Conservation (phyloP, 805 yeast species). For the Kazachstania psychrophila region DNA sequence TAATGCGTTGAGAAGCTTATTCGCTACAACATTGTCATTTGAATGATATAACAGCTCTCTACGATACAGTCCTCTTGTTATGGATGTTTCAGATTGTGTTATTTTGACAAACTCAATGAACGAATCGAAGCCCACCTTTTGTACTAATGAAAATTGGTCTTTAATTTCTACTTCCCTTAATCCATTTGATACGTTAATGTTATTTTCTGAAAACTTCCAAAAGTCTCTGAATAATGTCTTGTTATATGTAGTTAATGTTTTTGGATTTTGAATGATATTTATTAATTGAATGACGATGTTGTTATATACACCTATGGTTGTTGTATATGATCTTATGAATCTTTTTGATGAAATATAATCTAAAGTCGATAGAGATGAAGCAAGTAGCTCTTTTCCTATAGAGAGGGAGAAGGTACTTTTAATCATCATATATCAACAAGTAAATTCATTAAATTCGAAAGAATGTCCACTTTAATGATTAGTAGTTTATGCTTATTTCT, state of each 20-base stretch:
- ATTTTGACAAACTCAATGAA: conserved; percentile 1
- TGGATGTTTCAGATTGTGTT: conserved; percentile 2
- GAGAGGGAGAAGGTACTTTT: too few relatives aligned
- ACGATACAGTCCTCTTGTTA: conserved; percentile 7
- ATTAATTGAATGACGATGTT: too few relatives aligned
- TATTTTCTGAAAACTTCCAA: too few relatives aligned
- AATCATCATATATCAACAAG: too few relatives aligned
- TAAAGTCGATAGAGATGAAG: too few relatives aligned
- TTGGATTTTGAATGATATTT: background rate
- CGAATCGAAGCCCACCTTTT: background rate
- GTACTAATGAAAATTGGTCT: background rate
- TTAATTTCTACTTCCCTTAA: background rate
- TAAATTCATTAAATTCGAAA: too few relatives aligned
- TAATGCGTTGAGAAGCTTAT: background rate
- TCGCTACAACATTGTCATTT: background rate
- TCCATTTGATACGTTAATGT: background rate
- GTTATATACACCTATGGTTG: too few relatives aligned
- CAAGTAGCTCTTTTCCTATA: too few relatives aligned
- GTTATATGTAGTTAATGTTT: background rate
- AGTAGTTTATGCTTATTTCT: too few relatives aligned
- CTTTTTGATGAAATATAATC: too few relatives aligned
- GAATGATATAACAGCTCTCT: conserved; percentile 8
- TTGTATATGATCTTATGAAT: too few relatives aligned
- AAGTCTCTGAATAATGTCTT: conserved; percentile 4
- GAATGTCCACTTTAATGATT: too few relatives aligned